Conservation (phyloP, 2,329 filamentous ascomycete species). For the Colletotrichum gigasporum region DNA sequence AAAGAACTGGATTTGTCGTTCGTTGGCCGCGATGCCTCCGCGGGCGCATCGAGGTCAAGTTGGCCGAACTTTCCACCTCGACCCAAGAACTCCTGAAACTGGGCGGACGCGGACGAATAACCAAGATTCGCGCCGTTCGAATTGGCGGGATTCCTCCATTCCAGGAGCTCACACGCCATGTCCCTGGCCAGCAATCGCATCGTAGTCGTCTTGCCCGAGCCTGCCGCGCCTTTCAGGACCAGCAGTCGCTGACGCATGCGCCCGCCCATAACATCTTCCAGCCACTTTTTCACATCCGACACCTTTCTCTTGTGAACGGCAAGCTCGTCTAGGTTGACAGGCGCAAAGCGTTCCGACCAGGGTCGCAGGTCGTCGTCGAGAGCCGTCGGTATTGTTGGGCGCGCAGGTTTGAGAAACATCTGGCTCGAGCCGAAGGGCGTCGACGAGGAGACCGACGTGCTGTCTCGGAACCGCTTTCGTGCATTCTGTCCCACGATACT, state of each 20-base stretch:
- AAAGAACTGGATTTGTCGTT: conserved; percentile 32
- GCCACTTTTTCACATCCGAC: conserved; percentile 83
- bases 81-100: conserved; percentile 93
- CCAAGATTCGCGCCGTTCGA: conserved; percentile 66
- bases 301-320: conserved; percentile 97
- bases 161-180: conserved; percentile 80
- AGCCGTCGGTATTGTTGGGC: conserved; percentile 39
- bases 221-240: conserved; percentile 88
- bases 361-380: conserved; percentile 71
- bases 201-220: conserved; percentile 92
- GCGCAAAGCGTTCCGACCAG: conserved; percentile 89
- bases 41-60: conserved; percentile 58
- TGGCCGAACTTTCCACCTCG: conserved; percentile 83
- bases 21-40: conserved; percentile 14
- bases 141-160: conserved; percentile 88
- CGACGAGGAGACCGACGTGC: conserved; percentile 26
- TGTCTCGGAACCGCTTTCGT: conserved; percentile 59
- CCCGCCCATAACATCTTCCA: conserved; percentile 77
- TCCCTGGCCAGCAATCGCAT: conserved; percentile 79
- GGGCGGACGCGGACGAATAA: conserved; percentile 75
- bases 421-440: conserved; percentile 51
- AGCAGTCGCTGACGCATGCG: conserved; percentile 76
- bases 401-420: conserved; percentile 59
- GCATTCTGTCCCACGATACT: conserved; percentile 67
- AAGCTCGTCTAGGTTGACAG: conserved; percentile 79